Percentiles rank a stretch among this genome's conserved stretches.
These are phyloP conservation scores for Lentinula edodes DNA, from an alignment of 768 basidiomycete genomes.

Conservation along the genomic window DNA sequence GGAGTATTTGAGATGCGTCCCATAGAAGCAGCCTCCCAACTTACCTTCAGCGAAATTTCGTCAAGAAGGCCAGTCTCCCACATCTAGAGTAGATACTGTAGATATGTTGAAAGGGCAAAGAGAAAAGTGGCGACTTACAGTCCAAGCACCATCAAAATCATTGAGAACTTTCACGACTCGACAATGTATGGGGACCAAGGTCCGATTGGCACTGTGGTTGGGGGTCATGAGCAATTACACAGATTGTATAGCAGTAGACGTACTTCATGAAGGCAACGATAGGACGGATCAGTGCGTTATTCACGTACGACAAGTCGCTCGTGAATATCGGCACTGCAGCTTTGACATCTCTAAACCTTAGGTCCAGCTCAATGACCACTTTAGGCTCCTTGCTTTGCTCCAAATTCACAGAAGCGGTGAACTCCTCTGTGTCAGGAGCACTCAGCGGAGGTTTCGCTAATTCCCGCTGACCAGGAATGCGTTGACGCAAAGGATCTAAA, in stretches of 20 bases:
- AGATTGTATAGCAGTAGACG: slow-evolving; percentile 20
- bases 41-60: slow-evolving; percentile 79
- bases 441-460: slow-evolving; percentile 82
- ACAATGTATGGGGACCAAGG: slow-evolving; percentile 91
- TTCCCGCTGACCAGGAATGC: slow-evolving; percentile 82
- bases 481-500: slow-evolving; percentile 32
- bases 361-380: slow-evolving; percentile 84
- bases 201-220: slow-evolving; percentile 75
- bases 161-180: slow-evolving; percentile 74
- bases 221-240: slow-evolving; percentile 4
- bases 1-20: background rate
- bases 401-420: slow-evolving; percentile 22
- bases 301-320: slow-evolving; percentile 82
- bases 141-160: slow-evolving; percentile 97
- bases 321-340: slow-evolving; percentile 93
- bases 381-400: slow-evolving; percentile 35
- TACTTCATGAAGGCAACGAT: slow-evolving; percentile 99
- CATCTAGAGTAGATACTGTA: slow-evolving; percentile 46
- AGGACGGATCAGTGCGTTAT: slow-evolving; percentile 87
- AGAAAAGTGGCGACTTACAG: slow-evolving; percentile 44
- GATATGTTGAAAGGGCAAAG: slow-evolving; percentile 10
- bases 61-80: slow-evolving; percentile 96
- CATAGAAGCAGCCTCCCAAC: slow-evolving; percentile 7
- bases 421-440: slow-evolving; percentile 48
- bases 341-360: slow-evolving; percentile 93